Evolutionary conservation across 176 grass and related monocot species (phyloP), one percentile per base, ranked within the genome.

Genomic region (Ampelocalamus luodianensis): DNA sequence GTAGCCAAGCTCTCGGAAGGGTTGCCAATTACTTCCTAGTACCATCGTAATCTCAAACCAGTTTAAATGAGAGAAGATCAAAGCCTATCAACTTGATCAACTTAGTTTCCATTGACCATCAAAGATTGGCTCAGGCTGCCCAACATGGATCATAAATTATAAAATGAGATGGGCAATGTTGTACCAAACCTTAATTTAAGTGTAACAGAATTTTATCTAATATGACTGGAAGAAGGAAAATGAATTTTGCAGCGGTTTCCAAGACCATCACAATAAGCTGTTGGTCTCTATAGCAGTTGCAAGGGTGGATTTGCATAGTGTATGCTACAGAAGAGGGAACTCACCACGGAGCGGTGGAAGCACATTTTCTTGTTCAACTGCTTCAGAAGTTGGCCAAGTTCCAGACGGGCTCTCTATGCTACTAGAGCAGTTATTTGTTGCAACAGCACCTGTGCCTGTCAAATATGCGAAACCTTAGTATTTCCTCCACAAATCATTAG

Each of bases 361-460:
- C 58, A 69, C 20, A 79, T 94, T 96, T 74, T 99, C 91, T 84
- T 91, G 90, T 67, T 94, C 93, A 77, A 90, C 78, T 43, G 77
- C 84, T 86, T 96, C 90, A 76, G 88, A 96, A 82, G 79, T 60
- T 76, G 78, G 83, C 83, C 83, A 85, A 20, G 67, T 84, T 61
- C 68, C 63, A 38, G 88, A 85, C 53, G 82, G 90, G 72, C 93
- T 92, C 71, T 91, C 88, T 78, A 83, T 87, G 72, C 88, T 94
- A 72, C 97, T 96, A 68, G 85, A 95, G 80, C 76, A 92, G 46
- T 94, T 94, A 92, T 94, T 99, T 77, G 81, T 85, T 69, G 68
- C 79, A 74, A 76, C 64, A 15, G 67, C 64, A 74, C 91, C 84
- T 74, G 81, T 43, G 68, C 44, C 85, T 53, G 61, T 15, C 72